Conservation (phyloP, 140 eudicot genomes). For the Senecio squalidus region DNA sequence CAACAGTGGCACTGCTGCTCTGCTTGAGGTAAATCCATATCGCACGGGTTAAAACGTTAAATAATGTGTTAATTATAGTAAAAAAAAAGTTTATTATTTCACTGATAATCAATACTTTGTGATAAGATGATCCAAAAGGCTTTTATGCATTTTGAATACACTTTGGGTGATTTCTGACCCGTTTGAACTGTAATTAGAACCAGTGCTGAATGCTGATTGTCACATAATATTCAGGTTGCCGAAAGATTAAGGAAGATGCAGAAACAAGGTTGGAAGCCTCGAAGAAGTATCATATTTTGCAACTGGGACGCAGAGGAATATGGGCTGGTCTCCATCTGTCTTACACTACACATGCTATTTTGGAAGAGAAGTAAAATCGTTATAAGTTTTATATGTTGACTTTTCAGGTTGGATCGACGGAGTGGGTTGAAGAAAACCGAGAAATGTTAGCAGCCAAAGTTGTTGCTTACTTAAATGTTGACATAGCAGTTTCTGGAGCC, state of each 20-base stretch:
- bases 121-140: no score
- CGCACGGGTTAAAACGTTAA: not conserved
- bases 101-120: no score
- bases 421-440: conserved; percentile 95
- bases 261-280: conserved; percentile 81
- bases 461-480: conserved; percentile 87
- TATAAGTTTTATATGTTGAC: no score
- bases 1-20: conserved; percentile 84
- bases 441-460: conserved; percentile 65
- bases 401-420: conserved; percentile 80
- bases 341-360: not conserved
- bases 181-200: no score
- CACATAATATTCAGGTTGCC: conserved; percentile 50
- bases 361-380: not conserved
- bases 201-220: conserved; percentile 8
- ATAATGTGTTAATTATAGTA: no score
- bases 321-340: conserved; percentile 65
- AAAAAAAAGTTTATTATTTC: no score
- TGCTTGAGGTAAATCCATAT: conserved; percentile 60
- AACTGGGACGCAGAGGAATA: conserved; percentile 98
- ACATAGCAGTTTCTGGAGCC: conserved; percentile 57
- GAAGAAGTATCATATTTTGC: conserved; percentile 72
- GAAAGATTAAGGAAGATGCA: conserved; percentile 59
- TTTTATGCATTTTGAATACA: no score
- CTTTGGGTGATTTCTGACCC: no score